Evolutionary conservation across 371 early-diverging fungal genomes (phyloP), one percentile per base, ranked within the genome.

Genomic region (Mucor racemosus): DNA sequence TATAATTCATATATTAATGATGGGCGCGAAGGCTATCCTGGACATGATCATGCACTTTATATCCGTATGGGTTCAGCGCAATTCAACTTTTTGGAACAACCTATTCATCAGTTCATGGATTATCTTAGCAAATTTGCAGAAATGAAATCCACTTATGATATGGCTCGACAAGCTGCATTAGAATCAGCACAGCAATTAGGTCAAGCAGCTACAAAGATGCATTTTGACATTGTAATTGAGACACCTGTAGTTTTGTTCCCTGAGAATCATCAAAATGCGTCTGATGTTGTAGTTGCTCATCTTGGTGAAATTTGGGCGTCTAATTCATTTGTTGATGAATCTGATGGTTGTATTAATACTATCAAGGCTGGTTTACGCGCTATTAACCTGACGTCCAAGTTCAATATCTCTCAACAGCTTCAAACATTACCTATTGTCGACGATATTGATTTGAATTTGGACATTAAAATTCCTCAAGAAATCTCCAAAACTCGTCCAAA

Each of bases 241-340:
- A 90, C 97, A 5, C 99, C 99, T 0, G 91, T 97, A 36, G 84
- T 99, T n/a, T 84, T 90, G 4, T 91, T 97, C 59, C 97, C 97
- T 0, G 87, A 91, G 39, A 78, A 84, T 71, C 86, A 62, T 57
- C 64, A 64, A 64, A 77, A 72, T 77, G 75, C 62, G 62, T 83
- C 34, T 64, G 77, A 58, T 91, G 74, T 82, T 11, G 77, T 97
- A 11, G 84, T 89, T 0, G 92, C 95, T 53, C 92, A 95, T 73
- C 80, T 96, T 14, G 99, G 99, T 64, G 89, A 92, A 66, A 88
- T 99, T 21, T 87, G 92, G 26, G 92, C 95, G 0, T 85, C 81
- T 11, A 97, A 97, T 72, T 71, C 77, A 46, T 94, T 95, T 79
- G 66, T 66, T 6, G 71, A 77, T 7, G 74, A 76, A 56, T 38